Percentiles rank a stretch among this genome's conserved stretches.
phyloP scores from a whole-genome alignment of 2,329 filamentous ascomycete genomes.

The Raffaelea arxii region DNA sequence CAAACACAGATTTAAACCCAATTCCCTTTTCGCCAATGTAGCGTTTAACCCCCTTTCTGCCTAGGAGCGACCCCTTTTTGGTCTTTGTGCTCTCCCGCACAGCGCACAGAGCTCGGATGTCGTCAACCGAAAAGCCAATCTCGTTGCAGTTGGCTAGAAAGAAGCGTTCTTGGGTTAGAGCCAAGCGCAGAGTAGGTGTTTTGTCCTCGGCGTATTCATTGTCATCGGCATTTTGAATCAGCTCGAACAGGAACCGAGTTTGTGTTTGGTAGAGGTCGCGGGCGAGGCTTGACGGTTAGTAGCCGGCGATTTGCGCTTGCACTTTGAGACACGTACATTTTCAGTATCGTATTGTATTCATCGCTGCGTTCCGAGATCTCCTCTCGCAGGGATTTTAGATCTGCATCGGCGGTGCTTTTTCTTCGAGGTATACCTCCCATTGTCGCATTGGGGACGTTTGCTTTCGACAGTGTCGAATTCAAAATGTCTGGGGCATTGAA shows the following conservation, averaged over 20 bases:
- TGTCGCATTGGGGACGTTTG: no score
- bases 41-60: constrained; percentile 28
- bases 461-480: no score
- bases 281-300: no score
- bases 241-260: constrained; percentile 28
- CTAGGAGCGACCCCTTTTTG: no score
- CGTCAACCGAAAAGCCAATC: constrained; percentile 28
- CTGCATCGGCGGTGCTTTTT: no score
- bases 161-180: background rate
- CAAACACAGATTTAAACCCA: constrained; percentile 41
- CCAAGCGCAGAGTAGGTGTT: constrained; percentile 12
- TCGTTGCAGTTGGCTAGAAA: constrained; percentile 36
- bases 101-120: constrained; percentile 35
- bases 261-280: constrained; percentile 23
- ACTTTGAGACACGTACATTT: no score
- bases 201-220: constrained; percentile 23
- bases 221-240: constrained; percentile 33
- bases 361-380: no score
- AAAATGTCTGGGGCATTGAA: no score
- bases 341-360: no score
- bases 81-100: constrained; percentile 25
- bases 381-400: no score
- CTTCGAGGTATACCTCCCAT: no score
- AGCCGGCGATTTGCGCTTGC: no score
- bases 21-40: constrained; percentile 40